These are phyloP conservation scores for Gynandropsis gynandra DNA, from an alignment of 345 rosid species.

Conservation along the genomic window DNA sequence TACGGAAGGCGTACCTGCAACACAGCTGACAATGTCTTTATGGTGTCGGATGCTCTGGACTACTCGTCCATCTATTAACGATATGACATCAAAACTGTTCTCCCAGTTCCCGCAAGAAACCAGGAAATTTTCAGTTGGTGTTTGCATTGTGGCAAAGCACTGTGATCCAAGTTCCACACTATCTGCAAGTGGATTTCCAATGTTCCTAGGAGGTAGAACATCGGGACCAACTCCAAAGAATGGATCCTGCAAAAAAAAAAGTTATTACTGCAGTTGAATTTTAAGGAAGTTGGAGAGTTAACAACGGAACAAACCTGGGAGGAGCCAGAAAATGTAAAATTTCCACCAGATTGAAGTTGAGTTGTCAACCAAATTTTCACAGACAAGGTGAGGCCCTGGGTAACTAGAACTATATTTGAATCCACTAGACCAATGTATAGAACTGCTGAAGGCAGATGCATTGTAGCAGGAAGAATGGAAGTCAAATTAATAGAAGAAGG, in stretches of 20 bases:
- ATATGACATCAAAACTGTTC: slow-evolving; percentile 85
- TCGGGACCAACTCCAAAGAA: slow-evolving; percentile 92
- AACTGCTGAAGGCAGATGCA: slow-evolving; percentile 60
- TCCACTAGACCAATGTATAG: slow-evolving; percentile 63
- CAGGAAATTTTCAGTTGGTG: slow-evolving; percentile 66
- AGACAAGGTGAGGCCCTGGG: slow-evolving; percentile 80
- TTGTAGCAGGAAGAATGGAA: slow-evolving; percentile 50
- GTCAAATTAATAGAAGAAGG: slow-evolving; percentile 86
- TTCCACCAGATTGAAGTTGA: slow-evolving; percentile 89
- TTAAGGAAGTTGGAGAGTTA: background rate
- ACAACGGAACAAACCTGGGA: slow-evolving; percentile 53
- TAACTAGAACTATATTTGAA: slow-evolving; percentile 70
- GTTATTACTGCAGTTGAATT: slow-evolving; percentile 9
- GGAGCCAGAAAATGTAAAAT: slow-evolving; percentile 80
- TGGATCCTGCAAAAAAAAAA: slow-evolving; percentile 61
- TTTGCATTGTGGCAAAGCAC: slow-evolving; percentile 68
- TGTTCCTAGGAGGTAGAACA: slow-evolving; percentile 75
- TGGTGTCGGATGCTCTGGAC: slow-evolving; percentile 95
- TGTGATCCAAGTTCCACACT: slow-evolving; percentile 77
- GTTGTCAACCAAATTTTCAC: slow-evolving; percentile 95
- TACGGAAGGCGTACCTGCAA: slow-evolving; percentile 60
- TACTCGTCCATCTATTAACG: slow-evolving; percentile 81
- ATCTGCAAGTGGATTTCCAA: slow-evolving; percentile 81
- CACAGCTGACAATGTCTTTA: slow-evolving; percentile 94
- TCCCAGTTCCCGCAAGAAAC: slow-evolving; percentile 98